A percentile compares a stretch with the other conserved stretches of the same genome.
Conservation (phyloP, 164 flowering plant species). For the Euptelea pleiosperma region DNA sequence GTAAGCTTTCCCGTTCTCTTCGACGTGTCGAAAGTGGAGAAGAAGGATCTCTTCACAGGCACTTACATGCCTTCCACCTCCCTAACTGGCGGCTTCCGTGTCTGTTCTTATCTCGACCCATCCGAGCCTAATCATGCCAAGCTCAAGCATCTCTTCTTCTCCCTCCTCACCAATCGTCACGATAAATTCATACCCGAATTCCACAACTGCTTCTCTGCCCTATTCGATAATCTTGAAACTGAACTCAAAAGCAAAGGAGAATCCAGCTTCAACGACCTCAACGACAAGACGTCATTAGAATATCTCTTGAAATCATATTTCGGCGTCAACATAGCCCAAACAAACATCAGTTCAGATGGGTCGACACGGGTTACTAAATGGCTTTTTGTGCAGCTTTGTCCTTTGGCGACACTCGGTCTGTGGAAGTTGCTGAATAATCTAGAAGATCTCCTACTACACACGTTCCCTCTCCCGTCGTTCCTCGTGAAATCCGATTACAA, state of each 20-base stretch:
- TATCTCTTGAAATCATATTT: constrained; percentile 53
- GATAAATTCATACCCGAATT: constrained; percentile 68
- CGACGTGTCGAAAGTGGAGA: constrained; percentile 71
- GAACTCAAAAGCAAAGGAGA: constrained; percentile 43
- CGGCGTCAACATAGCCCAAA: constrained; percentile 45
- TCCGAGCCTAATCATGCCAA: constrained; percentile 69
- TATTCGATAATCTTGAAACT: constrained; percentile 57
- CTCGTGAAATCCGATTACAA: constrained; percentile 55
- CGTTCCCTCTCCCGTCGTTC: constrained; percentile 51
- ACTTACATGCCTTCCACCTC: constrained; percentile 77
- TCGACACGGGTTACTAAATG: constrained; percentile 52
- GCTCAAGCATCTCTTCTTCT: constrained; percentile 63
- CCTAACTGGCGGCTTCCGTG: constrained; percentile 81
- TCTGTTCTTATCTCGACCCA: constrained; percentile 74
- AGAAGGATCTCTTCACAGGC: constrained; percentile 71
- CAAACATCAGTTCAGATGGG: constrained; percentile 53
- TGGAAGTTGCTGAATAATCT: constrained; percentile 32
- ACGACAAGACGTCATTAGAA: constrained; percentile 51
- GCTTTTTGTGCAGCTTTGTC: constrained; percentile 61
- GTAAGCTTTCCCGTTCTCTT: constrained; percentile 75
- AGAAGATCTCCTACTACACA: constrained; percentile 58
- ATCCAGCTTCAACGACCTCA: constrained; percentile 39
- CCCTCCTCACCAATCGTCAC: constrained; percentile 44
- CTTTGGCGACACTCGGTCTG: constrained; percentile 57
- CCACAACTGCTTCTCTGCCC: constrained; percentile 27